Conservation (phyloP, 208 protist species). For the Naegleria fowleri region DNA sequence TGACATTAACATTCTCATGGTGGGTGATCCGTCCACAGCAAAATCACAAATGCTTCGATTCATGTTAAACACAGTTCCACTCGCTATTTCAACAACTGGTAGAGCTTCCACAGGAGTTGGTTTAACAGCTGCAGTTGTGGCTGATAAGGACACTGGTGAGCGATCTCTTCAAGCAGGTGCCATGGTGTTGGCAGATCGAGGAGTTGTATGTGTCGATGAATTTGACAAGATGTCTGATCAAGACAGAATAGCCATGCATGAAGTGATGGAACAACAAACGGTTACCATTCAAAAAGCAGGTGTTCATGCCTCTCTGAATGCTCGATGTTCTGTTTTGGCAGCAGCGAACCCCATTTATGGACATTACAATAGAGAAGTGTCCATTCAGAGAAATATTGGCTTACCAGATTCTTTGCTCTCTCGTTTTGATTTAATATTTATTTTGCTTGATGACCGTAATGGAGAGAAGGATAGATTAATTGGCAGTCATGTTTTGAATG, state of each 20-base stretch:
- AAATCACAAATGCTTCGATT: conserved; percentile 99
- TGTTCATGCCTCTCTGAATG: conserved; percentile 98
- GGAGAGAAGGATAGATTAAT: conserved; percentile 82
- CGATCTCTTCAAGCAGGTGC: conserved; percentile 94
- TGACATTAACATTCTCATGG: conserved; percentile 97
- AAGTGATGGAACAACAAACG: conserved; percentile 99
- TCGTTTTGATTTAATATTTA: conserved; percentile 99
- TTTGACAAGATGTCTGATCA: conserved; percentile 99
- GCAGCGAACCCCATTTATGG: conserved; percentile 99
- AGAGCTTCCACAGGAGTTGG: conserved; percentile 94
- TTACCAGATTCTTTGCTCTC: conserved; percentile 98
- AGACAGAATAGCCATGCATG: conserved; percentile 92
- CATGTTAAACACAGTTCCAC: conserved; percentile 86
- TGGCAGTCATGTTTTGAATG: conserved; percentile 87
- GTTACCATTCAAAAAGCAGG: conserved; percentile 99
- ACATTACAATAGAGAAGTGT: conserved; percentile 84
- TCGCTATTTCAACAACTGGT: conserved; percentile 96
- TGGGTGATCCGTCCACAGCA: conserved; percentile 98
- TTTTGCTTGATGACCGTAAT: conserved; percentile 92
- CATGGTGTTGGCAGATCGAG: conserved; percentile 98
- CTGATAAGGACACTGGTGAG: conserved; percentile 92
- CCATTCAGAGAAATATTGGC: conserved; percentile 88
- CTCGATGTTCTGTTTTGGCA: conserved; percentile 94
- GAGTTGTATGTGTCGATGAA: conserved; percentile 99
- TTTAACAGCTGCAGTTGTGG: conserved; percentile 96